Percentiles rank a stretch among this genome's conserved stretches.
Evolutionary conservation across 305 asterid species (phyloP).

Genomic region (Nicotiana rustica): DNA sequence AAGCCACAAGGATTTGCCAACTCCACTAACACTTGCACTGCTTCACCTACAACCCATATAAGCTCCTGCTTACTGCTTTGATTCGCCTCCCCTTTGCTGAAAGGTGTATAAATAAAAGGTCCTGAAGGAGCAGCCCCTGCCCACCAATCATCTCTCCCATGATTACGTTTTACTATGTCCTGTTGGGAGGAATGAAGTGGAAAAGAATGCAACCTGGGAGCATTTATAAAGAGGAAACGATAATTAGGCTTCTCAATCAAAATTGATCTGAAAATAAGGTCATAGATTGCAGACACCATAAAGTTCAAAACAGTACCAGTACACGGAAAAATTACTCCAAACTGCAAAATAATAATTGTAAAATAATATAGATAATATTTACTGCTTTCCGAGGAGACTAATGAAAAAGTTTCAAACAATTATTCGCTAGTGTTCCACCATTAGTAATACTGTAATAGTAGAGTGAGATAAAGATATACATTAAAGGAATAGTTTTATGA

Average conservation of each 20-base stretch:
- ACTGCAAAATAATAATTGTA: slow-evolving; percentile 14
- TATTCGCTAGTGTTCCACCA: background rate
- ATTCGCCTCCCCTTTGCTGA: slow-evolving; percentile 90
- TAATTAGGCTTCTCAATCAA: slow-evolving; percentile 9
- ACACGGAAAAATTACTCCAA: background rate
- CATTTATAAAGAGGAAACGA: slow-evolving; percentile 38
- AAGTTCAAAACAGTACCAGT: background rate
- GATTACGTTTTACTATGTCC: slow-evolving; percentile 88
- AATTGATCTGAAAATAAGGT: slow-evolving; percentile 27
- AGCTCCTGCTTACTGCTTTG: slow-evolving; percentile 79
- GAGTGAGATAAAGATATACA: background rate
- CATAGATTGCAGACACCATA: slow-evolving; percentile 29
- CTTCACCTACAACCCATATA: slow-evolving; percentile 96
- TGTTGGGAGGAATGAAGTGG: slow-evolving; percentile 89
- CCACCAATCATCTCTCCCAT: slow-evolving; percentile 97
- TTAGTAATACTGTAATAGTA: background rate
- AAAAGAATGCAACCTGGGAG: slow-evolving; percentile 86
- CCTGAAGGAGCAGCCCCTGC: slow-evolving; percentile 97
- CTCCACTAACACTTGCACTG: slow-evolving; percentile 94
- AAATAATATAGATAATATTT: background rate
- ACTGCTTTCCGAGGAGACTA: slow-evolving; percentile 12
- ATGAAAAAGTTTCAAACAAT: slow-evolving; percentile 1
- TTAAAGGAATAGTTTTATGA: slow-evolving; percentile 22
- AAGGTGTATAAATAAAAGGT: slow-evolving; percentile 97
- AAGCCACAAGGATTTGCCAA: slow-evolving; percentile 99